A percentile compares a stretch with the other conserved stretches of the same genome.
phyloP scores from a whole-genome alignment of 192 early-diverging fungal species.

The Anaeromyces robustus region DNA sequence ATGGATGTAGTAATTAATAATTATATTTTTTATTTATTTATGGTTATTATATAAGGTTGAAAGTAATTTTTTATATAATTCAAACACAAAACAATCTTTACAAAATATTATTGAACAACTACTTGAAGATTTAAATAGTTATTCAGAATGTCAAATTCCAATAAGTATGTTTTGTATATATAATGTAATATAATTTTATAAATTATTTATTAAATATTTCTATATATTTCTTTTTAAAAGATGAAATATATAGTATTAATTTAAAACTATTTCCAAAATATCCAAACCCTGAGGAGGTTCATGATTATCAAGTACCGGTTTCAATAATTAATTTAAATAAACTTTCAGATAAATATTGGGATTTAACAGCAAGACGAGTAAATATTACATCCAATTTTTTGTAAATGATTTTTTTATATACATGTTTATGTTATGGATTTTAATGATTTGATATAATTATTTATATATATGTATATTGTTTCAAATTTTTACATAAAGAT shows the following conservation, averaged over 20 bases:
- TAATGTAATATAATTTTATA: background rate
- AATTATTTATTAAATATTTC: too few species aligned
- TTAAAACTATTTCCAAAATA: constrained; percentile 72
- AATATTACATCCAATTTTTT: background rate
- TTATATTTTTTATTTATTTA: too few species aligned
- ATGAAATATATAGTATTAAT: constrained; percentile 62
- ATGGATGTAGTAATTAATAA: too few species aligned
- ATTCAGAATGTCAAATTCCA: constrained; percentile 72
- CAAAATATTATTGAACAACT: constrained; percentile 71
- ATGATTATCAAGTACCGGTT: constrained; percentile 74
- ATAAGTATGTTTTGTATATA: constrained; percentile 38
- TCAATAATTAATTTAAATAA: constrained; percentile 46
- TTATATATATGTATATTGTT: too few species aligned
- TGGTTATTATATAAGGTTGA: constrained; percentile 22
- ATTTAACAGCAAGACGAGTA: constrained; percentile 66
- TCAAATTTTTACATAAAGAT: constrained; percentile 22
- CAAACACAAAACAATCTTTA: constrained; percentile 23
- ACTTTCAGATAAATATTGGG: constrained; percentile 70
- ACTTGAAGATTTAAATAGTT: constrained; percentile 69
- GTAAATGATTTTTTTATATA: too few species aligned
- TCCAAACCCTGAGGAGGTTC: constrained; percentile 52
- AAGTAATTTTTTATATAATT: constrained; percentile 33
- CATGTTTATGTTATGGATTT: too few species aligned
- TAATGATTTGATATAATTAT: too few species aligned
- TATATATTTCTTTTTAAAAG: constrained; percentile 14